Evolutionary conservation across 2,329 filamentous ascomycete genomes (phyloP), one percentile per base, ranked within the genome.

Genomic region (Ambrosiella xylebori): DNA sequence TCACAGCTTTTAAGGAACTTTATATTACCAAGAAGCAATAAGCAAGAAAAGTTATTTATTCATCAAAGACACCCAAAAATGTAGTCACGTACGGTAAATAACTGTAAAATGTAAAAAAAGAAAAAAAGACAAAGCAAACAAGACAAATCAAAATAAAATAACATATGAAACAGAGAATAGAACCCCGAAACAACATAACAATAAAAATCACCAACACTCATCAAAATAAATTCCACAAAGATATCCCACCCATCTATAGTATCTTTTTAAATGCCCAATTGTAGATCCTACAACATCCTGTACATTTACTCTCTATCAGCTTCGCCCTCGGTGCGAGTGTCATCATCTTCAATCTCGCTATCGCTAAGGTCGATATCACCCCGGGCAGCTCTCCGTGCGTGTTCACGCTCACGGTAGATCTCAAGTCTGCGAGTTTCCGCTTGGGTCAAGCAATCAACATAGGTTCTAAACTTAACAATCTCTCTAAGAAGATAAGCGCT

Each of bases 401-500:
- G 59, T 68, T 76, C 77, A 57, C 81, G 70, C 68, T 84, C 81
- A 2, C 69, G 67, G 63, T 88, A 85, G 47, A 96, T 83, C 66
- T 83, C 84, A 51, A 79, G 76, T 67, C 86, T 89, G 57, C 81
- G 76, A 38, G 68, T 71, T 64, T 86, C 80, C 0, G 90, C 90
- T 41, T 80, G 79, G 59, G 82, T 76, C 55, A 98, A 73, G 39
- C 82, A 84, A 68, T 97, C 93, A 64, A 96, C 90, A 66, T 97
- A 98, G 0, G 90, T 97, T 61, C 85, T 78, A 72, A 95, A 97
- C 70, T 97, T 97, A 69, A 97, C 89, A 68, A 94, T 96, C 72
- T 98, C 93, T 40, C 87, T 78, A 11, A 97, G 76, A 45, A 98
- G 73, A 67, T 97, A 95, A 37, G 87, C 84, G 58, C 88, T 94